Percentiles rank a stretch among this genome's conserved stretches.
phyloP scores from a whole-genome alignment of 139 green algal species.

The Tetradesmus lagerheimii region DNA sequence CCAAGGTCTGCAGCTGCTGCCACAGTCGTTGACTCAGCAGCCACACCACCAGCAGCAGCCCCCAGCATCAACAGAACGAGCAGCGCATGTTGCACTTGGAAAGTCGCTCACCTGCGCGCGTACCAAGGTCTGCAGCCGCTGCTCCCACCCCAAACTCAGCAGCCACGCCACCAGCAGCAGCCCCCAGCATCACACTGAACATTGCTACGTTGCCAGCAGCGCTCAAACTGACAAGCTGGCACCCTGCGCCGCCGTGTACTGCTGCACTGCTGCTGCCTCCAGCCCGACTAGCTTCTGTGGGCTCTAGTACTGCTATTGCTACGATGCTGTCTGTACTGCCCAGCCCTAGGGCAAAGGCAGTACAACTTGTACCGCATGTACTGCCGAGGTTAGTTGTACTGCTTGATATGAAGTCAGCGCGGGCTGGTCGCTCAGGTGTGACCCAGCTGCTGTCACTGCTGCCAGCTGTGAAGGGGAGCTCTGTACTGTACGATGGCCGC shows the following conservation, averaged over 20 bases:
- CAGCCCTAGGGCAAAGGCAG: background rate
- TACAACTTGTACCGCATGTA: background rate
- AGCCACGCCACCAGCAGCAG: background rate
- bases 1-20: constrained; percentile 54
- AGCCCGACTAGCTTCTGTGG: background rate
- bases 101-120: constrained; percentile 50
- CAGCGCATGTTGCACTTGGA: no score
- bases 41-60: background rate
- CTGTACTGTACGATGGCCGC: constrained; percentile 59
- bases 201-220: constrained; percentile 55
- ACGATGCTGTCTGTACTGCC: background rate
- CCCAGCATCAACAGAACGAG: constrained; percentile 52
- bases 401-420: background rate
- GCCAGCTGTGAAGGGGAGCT: constrained; percentile 44
- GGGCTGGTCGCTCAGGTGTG: background rate
- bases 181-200: constrained; percentile 53
- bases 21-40: background rate
- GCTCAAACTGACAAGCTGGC: constrained; percentile 53
- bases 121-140: constrained; percentile 54
- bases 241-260: constrained; percentile 45
- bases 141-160: background rate
- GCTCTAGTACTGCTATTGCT: constrained; percentile 2
- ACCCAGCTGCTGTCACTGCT: constrained; percentile 5
- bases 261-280: background rate
- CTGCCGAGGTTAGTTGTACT: background rate